Base-by-base conservation (phyloP, 2,329 filamentous ascomycete genomes). In the Diaporthe caulivora region DNA sequence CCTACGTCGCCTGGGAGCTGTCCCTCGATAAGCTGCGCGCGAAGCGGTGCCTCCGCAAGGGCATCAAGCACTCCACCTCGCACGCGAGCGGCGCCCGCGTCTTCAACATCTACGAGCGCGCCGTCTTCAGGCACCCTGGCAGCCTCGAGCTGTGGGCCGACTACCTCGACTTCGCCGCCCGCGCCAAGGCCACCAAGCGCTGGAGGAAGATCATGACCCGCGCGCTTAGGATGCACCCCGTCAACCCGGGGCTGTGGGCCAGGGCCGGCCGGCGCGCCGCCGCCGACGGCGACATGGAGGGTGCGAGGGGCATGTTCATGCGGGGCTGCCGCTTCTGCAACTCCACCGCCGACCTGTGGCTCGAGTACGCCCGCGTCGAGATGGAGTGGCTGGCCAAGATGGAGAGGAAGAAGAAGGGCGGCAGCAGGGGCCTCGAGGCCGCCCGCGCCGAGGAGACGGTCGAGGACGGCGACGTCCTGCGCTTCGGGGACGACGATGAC, bases 381-480 rank as follows among this genome's bases (percentile, higher is more conserved):
- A 95, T 98, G 91, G 92, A 97, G 76, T 98, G 97, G 87, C 87
- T 98, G 72, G 91, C 90, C 68, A 95, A 94, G 84, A 91, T 98
- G 79, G 91, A 94, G 73, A 91, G 90, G 75, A 90, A 95, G 75
- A 90, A 95, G 81, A 91, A 92, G 82, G 88, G 88, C 77, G 83
- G 82, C 8, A 83, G 83, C 57, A 84, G 84, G 71, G 82, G 81
- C 11, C 81, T 82, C 2, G 82, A 83, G 31, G 80, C 47, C 18
- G 67, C 70, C 1, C 44, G 67, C 6, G 64, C 80, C 21, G 75
- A 82, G 71, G 79, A 84, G 60, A 80, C 81, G 24, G 80, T 80
- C 58, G 81, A 81, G 65, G 85, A 87, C 29, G 86, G 86, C 13
- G 82, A 82, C 31, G 86, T 87, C 83, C 83, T 76, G 78, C 82